Conservation (phyloP, 352 stramenopile genomes). For the Bremia lactucae region DNA sequence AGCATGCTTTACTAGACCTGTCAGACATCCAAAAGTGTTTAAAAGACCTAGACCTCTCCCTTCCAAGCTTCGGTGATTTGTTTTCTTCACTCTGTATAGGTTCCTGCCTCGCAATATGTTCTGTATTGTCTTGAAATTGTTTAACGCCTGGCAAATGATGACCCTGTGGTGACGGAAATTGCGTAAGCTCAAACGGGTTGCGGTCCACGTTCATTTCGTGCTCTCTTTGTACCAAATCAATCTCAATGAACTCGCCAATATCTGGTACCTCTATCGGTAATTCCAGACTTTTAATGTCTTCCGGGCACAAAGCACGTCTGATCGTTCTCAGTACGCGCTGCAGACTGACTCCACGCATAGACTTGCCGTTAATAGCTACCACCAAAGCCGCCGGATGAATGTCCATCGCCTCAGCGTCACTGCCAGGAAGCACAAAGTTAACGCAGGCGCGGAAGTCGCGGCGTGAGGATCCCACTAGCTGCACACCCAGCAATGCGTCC, state of each 20-base stretch:
- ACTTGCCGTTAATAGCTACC: constrained; percentile 42
- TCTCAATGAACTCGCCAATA: constrained; percentile 18
- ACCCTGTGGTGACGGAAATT: constrained; percentile 60
- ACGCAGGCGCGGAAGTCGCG: constrained; percentile 55
- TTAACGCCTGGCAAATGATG: constrained; percentile 54
- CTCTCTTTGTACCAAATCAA: constrained; percentile 56
- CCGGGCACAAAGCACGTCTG: constrained; percentile 15
- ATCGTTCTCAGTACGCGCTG: constrained; percentile 42
- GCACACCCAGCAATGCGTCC: constrained; percentile 40
- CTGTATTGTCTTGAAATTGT: constrained; percentile 29
- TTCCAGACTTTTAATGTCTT: constrained; percentile 6
- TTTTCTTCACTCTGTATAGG: constrained; percentile 16
- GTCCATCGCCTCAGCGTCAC: constrained; percentile 32
- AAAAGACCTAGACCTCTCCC: constrained; percentile 52
- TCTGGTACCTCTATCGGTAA: constrained; percentile 21
- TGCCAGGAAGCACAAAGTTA: constrained; percentile 50
- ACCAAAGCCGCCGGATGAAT: constrained; percentile 48
- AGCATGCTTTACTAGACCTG: constrained; percentile 70
- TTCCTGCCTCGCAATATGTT: constrained; percentile 9
- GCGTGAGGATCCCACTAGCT: constrained; percentile 43
- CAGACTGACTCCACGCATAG: constrained; percentile 35
- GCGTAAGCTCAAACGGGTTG: constrained; percentile 56
- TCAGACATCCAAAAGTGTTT: constrained; percentile 89
- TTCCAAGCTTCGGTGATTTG: constrained; percentile 18
- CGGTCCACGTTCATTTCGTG: constrained; percentile 59